Percentiles rank a stretch among this genome's conserved stretches.
Evolutionary conservation across 2,329 filamentous ascomycete species (phyloP).

Genomic region (Fusarium caatingaense): DNA sequence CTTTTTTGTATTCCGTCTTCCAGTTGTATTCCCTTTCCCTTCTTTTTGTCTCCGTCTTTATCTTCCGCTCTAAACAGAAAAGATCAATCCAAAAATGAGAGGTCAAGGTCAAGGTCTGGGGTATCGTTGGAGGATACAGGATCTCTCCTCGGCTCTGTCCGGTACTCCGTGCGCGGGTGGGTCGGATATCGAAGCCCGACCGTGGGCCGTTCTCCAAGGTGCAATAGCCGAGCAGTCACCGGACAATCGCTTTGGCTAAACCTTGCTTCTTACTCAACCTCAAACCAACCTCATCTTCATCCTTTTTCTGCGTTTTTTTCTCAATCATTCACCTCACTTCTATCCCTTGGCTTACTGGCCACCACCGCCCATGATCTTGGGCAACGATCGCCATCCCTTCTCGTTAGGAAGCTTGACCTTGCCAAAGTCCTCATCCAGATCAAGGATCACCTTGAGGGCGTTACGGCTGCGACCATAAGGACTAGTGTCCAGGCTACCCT

Average conservation of each 20-base stretch:
- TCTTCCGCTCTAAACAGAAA: conserved; percentile 23
- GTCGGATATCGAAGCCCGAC: conserved; percentile 35
- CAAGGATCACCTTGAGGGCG: conserved; percentile 93
- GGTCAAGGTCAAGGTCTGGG: background rate
- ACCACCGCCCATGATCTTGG: conserved; percentile 60
- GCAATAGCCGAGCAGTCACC: conserved; percentile 42
- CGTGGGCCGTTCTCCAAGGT: conserved; percentile 16
- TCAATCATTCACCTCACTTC: conserved; percentile 9
- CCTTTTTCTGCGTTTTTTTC: background rate
- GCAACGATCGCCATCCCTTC: conserved; percentile 65
- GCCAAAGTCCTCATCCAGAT: conserved; percentile 94
- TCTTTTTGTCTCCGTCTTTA: background rate
- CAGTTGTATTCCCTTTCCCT: conserved; percentile 14
- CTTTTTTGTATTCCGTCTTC: conserved; percentile 25
- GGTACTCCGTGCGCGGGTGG: conserved; percentile 32
- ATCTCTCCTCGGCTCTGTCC: conserved; percentile 29
- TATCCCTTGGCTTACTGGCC: conserved; percentile 39
- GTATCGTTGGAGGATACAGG: background rate
- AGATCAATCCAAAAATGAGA: conserved; percentile 26
- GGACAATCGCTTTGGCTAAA: conserved; percentile 25
- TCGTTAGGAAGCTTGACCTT: conserved; percentile 70
- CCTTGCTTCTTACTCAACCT: conserved; percentile 17
- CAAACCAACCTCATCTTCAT: conserved; percentile 10
- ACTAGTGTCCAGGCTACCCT: conserved; percentile 54
- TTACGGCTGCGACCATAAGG: conserved; percentile 78